Evolutionary conservation across 345 rosid genomes (phyloP), one percentile per base, ranked within the genome.

Genomic region (Linum usitatissimum): DNA sequence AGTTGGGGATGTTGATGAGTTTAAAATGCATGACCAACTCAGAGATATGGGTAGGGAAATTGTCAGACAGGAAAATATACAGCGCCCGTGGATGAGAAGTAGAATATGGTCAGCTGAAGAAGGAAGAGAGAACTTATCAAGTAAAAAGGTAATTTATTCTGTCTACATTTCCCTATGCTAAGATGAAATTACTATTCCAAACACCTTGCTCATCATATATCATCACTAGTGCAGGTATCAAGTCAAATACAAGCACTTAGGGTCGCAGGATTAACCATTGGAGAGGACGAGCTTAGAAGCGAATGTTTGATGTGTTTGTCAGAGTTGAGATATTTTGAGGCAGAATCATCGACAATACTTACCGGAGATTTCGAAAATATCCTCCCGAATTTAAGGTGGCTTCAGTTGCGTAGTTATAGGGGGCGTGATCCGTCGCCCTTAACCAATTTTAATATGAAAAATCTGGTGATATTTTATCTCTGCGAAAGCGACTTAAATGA

Each of bases 21-120:
- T 90, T 20, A 77, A 87, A 88, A 80, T 84, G 86, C 97, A 90
- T 66, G 95, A 90, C 73, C 90, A 78, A 61, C 71, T 90, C 21
- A 75, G 75, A 51, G 92, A 90, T 64, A 90, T 90, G 97, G 97
- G 85, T 62, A 77, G 82, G 63, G 79, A 84, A 66, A 78, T 87
- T 14, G 86, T 70, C 6, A 30, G 38, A 17, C n/a, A n/a, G n/a
- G 81, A 77, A 63, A 60, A 2, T 49, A 30, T 17, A 6, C 19
- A 0, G 0, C 71, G 76, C 64, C 82, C 80, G 19, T 68, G 80
- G 57, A 66, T 57, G 76, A 77, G 80, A 3, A 90, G 87, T 66
- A 77, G 97, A 74, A 67, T 90, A 28, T 87, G 85, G 92, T 81
- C 84, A 62, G 78, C 59, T 3, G 13, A 57, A n/a, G 88, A 85